Base-by-base conservation (phyloP, 306 rosid genomes). In the Gleditsia sinensis region DNA sequence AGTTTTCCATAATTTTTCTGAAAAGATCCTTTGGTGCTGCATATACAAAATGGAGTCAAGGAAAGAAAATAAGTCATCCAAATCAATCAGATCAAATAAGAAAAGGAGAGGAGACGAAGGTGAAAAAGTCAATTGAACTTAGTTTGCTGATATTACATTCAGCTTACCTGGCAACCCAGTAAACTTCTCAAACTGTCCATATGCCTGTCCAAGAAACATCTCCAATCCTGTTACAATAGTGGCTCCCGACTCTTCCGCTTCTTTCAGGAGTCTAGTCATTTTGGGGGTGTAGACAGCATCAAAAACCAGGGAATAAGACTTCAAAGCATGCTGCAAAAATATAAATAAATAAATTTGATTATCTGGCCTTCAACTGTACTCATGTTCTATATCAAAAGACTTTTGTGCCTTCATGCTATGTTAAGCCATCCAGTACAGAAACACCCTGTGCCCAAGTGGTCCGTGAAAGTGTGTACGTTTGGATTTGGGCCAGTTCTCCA, bases 201-300 rank as follows among this genome's bases (percentile, higher is more conserved):
- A 90, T 30, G 97, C 96, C 83, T 94, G 98, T 72, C 96, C 94
- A 57, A 88, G 59, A 73, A 94, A 90, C 98, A 94, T 94, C 80
- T 94, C 96, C 60, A 81, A 32, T 67, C 98, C 97, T 21, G 89
- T 71, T 63, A 94, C 96, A 66, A 79, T 66, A 36, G 72, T 83
- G 67, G 92, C 96, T 63, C 98, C 97, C 37, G 89, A 85, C 72
- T 90, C 98, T 69, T 85, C 88, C n/a, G 98, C 97, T 78, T 94
- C 98, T 64, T 72, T 86, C 84, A 94, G 82, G 64, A 94, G 96
- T 86, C 87, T 90, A 34, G 97, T 94, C 27, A 88, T 80, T 79
- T 81, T 88, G 21, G 98, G 98, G 5, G 93, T 88, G 84, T 94
- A 94, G 73, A 94, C 90, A 3, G 96, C 98, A 71, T 94, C 98